Conservation (phyloP, 2,329 filamentous ascomycete genomes). For the Diaporthe batatas region DNA sequence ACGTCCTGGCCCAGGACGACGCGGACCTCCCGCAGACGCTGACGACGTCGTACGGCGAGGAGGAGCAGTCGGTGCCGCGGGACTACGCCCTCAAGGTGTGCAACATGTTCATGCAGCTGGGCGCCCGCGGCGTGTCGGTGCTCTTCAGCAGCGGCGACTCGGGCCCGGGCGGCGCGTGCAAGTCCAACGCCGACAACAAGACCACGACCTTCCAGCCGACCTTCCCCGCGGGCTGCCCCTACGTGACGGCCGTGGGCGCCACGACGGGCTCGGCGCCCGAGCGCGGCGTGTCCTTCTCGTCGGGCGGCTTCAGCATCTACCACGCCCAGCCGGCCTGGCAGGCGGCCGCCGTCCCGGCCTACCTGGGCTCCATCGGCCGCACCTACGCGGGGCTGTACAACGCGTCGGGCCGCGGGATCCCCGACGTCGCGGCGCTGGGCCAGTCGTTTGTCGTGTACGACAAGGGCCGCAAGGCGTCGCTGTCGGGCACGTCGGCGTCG, state of each 20-base stretch:
- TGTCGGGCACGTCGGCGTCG: slow-evolving; percentile 53
- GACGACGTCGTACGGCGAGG: slow-evolving; percentile 74
- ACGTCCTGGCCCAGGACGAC: slow-evolving; percentile 66
- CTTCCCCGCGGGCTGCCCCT: slow-evolving; percentile 59
- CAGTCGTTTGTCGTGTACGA: slow-evolving; percentile 61
- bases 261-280: slow-evolving; percentile 58
- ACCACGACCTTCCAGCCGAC: slow-evolving; percentile 40
- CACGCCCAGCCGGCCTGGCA: slow-evolving; percentile 54
- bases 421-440: slow-evolving; percentile 60
- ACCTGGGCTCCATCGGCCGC: slow-evolving; percentile 53
- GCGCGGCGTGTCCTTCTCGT: slow-evolving; percentile 53
- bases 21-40: slow-evolving; percentile 70
- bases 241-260: slow-evolving; percentile 69
- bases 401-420: slow-evolving; percentile 53
- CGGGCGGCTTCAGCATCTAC: slow-evolving; percentile 56
- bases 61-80: slow-evolving; percentile 72
- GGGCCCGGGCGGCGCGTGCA: slow-evolving; percentile 32
- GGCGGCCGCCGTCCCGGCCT: slow-evolving; percentile 49
- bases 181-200: slow-evolving; percentile 39
- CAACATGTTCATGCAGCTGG: slow-evolving; percentile 73
- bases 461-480: slow-evolving; percentile 46
- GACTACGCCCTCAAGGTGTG: slow-evolving; percentile 73
- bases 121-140: slow-evolving; percentile 72
- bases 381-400: slow-evolving; percentile 56
- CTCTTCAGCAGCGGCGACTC: slow-evolving; percentile 60